Evolutionary conservation across 1,284 basidiomycete species (phyloP), one percentile per base, ranked within the genome.

Genomic region (Stereum hirsutum): DNA sequence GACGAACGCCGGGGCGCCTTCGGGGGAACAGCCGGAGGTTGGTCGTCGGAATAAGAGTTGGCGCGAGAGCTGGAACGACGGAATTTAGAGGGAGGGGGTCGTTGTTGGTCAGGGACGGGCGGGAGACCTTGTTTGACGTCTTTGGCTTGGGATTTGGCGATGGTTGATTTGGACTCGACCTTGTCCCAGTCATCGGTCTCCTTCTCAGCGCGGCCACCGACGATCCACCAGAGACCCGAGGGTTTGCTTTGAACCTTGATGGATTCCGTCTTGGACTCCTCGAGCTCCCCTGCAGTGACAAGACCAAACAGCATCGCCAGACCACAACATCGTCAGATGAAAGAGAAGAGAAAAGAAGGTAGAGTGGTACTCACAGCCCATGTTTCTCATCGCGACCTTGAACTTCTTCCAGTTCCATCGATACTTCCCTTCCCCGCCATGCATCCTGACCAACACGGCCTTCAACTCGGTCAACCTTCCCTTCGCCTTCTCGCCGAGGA

Each of bases 351-450:
- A 6, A 40, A 30, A 27, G 11, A 33, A 51, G 42, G 39, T 47
- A 26, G 20, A 43, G 30, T 37, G 44, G 28, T 5, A 73, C 84
- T 61, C 54, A 87, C 84, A 87, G 42, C 81, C 81, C 80, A 86
- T 82, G 56, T 76, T 86, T 42, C 69, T 62, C 74, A 87, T 80
- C 4, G 83, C 83, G 41, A 81, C 68, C 62, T 73, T 77, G 64
- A 81, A 87, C 50, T 75, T 80, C 64, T 84, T 81, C 83, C 83
- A 87, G 48, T 72, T 79, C 83, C 84, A 87, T 31, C 74, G 67
- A 54, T 85, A 85, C 52, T 75, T 78, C n/a, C n/a, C n/a, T n/a
- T n/a, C n/a, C 15, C 81, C 79, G 6, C 81, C 82, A 46, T 87
- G 73, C 52, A 87, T 74, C 55, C 81, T 75, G 39, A 70, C 64